These are phyloP conservation scores for Pseudonitzschia multiseries DNA, from an alignment of 108 stramenopile genomes.

Conservation along the genomic window DNA sequence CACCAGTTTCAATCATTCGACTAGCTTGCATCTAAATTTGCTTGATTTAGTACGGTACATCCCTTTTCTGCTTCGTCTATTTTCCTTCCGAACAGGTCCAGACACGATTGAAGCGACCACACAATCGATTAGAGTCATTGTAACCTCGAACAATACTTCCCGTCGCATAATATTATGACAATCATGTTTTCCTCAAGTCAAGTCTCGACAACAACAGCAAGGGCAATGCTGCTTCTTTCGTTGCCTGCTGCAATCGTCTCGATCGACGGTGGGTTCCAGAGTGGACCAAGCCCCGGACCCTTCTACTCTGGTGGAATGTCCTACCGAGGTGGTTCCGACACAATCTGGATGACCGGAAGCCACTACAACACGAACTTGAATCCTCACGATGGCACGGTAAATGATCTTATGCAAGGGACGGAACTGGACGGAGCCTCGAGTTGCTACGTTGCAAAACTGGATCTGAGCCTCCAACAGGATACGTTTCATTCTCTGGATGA, in stretches of 20 bases:
- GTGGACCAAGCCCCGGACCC: neutral
- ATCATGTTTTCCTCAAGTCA: neutral
- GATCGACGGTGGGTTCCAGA: conserved; percentile 3
- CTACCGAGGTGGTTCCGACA: neutral
- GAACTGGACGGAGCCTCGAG: neutral
- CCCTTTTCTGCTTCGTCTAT: too few relatives aligned
- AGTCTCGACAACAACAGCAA: neutral
- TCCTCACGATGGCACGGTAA: neutral
- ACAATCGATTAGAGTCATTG: too few relatives aligned
- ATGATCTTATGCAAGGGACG: neutral
- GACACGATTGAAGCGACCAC: too few relatives aligned
- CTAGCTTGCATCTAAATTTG: too few relatives aligned
- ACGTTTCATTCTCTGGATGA: neutral
- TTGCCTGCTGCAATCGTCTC: neutral
- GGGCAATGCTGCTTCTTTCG: neutral
- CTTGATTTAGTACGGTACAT: too few relatives aligned
- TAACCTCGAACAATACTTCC: neutral
- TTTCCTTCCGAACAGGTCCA: too few relatives aligned
- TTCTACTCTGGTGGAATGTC: conserved; percentile 13
- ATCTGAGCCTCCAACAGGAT: neutral
- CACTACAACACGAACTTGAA: conserved; percentile 3
- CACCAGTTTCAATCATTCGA: too few relatives aligned
- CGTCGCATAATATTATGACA: neutral
- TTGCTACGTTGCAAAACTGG: conserved; percentile 3
- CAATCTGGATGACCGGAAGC: neutral